Evolutionary conservation across 441 rosid species (phyloP), one percentile per base, ranked within the genome.

Genomic region (Breynia disticha): DNA sequence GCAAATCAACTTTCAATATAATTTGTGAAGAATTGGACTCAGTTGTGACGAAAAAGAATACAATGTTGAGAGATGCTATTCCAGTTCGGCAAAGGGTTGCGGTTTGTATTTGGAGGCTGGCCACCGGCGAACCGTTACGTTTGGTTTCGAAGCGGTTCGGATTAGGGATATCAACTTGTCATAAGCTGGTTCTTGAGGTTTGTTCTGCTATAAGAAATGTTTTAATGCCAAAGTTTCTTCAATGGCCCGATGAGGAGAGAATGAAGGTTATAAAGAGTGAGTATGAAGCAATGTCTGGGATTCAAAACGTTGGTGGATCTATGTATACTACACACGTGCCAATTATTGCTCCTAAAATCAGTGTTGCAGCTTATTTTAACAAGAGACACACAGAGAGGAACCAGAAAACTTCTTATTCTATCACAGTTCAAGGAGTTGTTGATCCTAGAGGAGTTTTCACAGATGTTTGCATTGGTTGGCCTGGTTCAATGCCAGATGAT

Each of bases 61-160:
- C 94, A 58, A 71, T 75, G 78, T 69, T 85, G 9, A 74, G 94
- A 0, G 87, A 80, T 57, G 94, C 90, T 16, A 80, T 85, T 21
- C 94, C 94, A 10, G 94, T 82, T 15, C 87, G 80, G 7, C 87
- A 85, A 55, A 83, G 90, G 48, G 83, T 85, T 0, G 94, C 83
- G 19, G 90, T 82, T 20, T 85, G 94, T 66, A 75, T 85, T 17
- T 85, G 87, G 90, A 69, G 94, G 72, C 59, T 85, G 41, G 90
- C 90, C 6, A 82, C 94, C 0, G 87, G 90, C 3, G 83, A 84
- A 48, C 85, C 94, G 6, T 78, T 85, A 0, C 74, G 94, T 47
- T 78, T 77, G 53, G 90, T 85, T 56, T 85, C 94, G 9, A 82
- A 75, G 63, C 77, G 77, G 10, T 82, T 85, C 62, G 94, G 94